Evolutionary conservation across 768 basidiomycete genomes (phyloP).

Genomic region (Suillus decipiens): DNA sequence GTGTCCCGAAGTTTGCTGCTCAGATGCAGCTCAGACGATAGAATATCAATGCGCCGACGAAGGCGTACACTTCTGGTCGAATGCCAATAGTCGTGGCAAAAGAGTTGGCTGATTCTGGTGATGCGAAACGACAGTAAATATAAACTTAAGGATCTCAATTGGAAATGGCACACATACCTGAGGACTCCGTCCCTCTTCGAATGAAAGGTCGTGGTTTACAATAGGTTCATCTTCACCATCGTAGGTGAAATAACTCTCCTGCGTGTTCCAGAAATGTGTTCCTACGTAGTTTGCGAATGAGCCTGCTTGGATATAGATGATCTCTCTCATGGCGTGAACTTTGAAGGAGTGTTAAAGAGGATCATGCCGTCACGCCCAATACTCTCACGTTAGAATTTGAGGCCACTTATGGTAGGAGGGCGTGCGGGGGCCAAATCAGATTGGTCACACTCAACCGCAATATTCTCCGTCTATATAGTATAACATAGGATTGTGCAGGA

Average conservation of each 20-base stretch:
- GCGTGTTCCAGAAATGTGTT: conserved; percentile 83
- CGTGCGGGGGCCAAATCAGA: no score
- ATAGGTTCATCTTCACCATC: conserved; percentile 44
- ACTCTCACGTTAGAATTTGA: no score
- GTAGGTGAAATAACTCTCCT: conserved; percentile 66
- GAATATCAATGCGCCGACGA: conserved; percentile 8
- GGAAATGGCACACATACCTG: conserved; percentile 40
- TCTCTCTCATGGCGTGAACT: no score
- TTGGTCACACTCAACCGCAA: no score
- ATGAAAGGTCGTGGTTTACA: conserved; percentile 60
- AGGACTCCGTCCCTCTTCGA: conserved; percentile 56
- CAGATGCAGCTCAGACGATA: conserved; percentile 12
- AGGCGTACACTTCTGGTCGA: conserved; percentile 64
- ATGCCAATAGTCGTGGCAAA: conserved; percentile 65
- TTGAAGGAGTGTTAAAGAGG: no score
- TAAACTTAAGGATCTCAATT: background rate
- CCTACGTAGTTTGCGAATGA: conserved; percentile 65
- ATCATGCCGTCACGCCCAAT: no score
- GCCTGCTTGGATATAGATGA: conserved; percentile 32
- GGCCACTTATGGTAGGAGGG: no score
- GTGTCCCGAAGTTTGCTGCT: conserved; percentile 67
- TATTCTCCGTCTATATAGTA: no score
- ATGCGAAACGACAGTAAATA: conserved; percentile 1
- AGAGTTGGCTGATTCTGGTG: conserved; percentile 38
- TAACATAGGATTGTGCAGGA: no score